Percentiles rank a stretch among this genome's conserved stretches.
phyloP scores from a whole-genome alignment of 176 grass and related monocot species.

The Canna indica region DNA sequence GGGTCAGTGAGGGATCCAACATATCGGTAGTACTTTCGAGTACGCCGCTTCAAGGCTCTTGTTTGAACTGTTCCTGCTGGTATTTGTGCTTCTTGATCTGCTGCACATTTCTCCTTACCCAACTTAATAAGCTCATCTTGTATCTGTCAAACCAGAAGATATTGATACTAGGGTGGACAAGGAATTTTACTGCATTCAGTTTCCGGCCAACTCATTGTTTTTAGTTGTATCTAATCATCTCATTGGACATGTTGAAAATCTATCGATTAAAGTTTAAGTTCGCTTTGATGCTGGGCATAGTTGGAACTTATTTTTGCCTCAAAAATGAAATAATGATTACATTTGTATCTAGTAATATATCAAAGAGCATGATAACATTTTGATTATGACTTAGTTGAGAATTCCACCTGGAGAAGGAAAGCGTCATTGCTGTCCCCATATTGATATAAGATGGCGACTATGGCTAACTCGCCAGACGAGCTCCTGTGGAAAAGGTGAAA shows the following conservation, averaged over 20 bases:
- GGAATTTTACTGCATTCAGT: too few species aligned
- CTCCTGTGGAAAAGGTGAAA: conserved; percentile 53
- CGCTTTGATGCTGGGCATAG: too few species aligned
- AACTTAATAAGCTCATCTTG: conserved; percentile 21
- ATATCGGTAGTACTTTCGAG: conserved; percentile 62
- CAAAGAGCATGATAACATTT: too few species aligned
- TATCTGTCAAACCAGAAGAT: conserved; percentile 20
- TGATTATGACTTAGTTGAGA: too few species aligned
- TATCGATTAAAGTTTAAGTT: too few species aligned
- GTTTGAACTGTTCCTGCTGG: conserved; percentile 16
- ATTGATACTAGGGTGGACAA: not conserved
- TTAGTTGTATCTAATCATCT: too few species aligned
- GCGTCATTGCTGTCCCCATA: conserved; percentile 27
- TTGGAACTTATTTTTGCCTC: too few species aligned
- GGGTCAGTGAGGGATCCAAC: conserved; percentile 65
- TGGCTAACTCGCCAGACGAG: conserved; percentile 18
- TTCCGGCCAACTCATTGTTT: too few species aligned
- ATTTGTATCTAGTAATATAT: too few species aligned
- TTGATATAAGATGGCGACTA: conserved; percentile 48
- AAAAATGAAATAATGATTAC: too few species aligned
- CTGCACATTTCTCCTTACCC: conserved; percentile 3
- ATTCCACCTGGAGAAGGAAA: conserved; percentile 74
- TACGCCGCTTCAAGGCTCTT: conserved; percentile 31
- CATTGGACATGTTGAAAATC: too few species aligned
- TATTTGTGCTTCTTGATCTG: conserved; percentile 26